phyloP scores from a whole-genome alignment of 2,329 filamentous ascomycete species.

The Ceratocystis colombiana region DNA sequence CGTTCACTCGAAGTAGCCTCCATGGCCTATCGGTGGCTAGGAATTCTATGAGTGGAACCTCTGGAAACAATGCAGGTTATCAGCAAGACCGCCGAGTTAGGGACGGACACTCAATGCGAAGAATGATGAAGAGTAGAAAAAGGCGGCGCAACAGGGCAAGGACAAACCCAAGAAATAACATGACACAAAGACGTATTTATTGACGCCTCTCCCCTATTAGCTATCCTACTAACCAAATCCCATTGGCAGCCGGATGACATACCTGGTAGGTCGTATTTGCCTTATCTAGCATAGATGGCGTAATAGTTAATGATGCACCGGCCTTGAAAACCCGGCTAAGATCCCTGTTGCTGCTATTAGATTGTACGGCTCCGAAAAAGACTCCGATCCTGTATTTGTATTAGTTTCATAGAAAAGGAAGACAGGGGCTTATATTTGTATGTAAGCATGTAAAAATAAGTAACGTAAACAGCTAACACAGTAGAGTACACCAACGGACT shows the following conservation, averaged over 20 bases:
- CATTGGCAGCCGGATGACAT: neutral
- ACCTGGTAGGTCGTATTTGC: neutral
- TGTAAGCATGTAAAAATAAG: neutral
- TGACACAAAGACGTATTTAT: neutral
- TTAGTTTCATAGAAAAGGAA: too few relatives aligned
- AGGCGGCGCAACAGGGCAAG: neutral
- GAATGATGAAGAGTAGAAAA: neutral
- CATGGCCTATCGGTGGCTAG: neutral
- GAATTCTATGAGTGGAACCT: neutral
- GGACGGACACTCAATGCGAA: neutral
- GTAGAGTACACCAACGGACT: neutral
- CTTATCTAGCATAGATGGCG: neutral
- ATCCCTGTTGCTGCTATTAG: neutral
- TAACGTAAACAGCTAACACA: neutral
- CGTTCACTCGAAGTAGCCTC: neutral
- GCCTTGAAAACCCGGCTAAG: neutral
- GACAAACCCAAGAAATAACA: neutral
- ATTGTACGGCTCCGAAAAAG: neutral
- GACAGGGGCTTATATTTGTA: neutral
- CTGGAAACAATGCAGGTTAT: neutral
- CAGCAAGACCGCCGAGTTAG: neutral
- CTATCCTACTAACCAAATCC: neutral
- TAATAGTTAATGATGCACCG: neutral
- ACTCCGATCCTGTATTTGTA: neutral
- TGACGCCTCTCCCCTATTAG: neutral